Evolutionary conservation across 768 basidiomycete genomes (phyloP), one percentile per base, ranked within the genome.

Genomic region (Pleurotus eryngii): DNA sequence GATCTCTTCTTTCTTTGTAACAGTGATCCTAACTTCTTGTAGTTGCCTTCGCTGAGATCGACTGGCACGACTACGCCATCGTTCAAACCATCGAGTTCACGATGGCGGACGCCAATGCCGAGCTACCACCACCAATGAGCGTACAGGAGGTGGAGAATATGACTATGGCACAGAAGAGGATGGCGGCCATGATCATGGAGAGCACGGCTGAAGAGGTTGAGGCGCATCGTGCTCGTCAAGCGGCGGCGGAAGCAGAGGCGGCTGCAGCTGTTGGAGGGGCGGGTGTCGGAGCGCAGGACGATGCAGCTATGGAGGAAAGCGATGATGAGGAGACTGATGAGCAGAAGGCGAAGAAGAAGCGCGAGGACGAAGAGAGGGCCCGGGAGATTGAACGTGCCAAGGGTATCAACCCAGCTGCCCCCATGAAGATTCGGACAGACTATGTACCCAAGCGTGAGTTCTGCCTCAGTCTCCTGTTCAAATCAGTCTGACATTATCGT

Each of bases 31-130:
- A 18, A 64, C 55, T 43, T 50, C 40, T 57, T 53, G 5, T 59
- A 89, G 91, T 86, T 72, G 96, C 95, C 4, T 95, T 97, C 67
- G 92, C 94, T 45, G 92, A 95, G 68, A 98, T 99, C 64, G 97
- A 99, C 68, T 99, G 97, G 97, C 94, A 99, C 66, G 97, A 98
- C 68, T 98, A 97, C 74, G 93, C 95, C 40, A 92, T 97, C 56
- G 97, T 98, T 5, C 94, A 98, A 68, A 97, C 95, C 17, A 95
- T 97, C 64, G 97, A 99, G 67, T 99, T 98, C 67, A 98, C 97
- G 14, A 83, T 86, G 35, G 91, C 90, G 6, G 97, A 99, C 68
- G 86, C 92, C 56, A 85, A 86, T 40, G 85, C 91, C 9, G 95
- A 98, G 66, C 79, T 99, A 22, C 97, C 96, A 9, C 87, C 92